Evolutionary conservation across 805 yeast species (phyloP).

Genomic region (Yarrowia bubula): DNA sequence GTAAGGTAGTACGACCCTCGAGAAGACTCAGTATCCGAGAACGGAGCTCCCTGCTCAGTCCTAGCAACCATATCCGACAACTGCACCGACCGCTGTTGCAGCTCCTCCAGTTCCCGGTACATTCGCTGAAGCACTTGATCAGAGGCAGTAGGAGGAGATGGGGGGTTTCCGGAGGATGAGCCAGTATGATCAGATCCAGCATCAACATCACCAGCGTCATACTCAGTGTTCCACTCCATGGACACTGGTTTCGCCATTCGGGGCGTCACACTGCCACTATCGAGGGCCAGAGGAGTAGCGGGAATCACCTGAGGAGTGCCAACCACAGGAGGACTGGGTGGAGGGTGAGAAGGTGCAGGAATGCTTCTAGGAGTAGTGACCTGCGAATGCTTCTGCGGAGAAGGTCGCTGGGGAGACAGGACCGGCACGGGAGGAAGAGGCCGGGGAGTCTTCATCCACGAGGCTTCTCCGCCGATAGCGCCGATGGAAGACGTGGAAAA

Average conservation of each 20-base stretch:
- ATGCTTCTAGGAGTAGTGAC: neutral
- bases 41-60: neutral
- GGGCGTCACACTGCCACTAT: too few species aligned
- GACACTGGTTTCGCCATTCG: neutral
- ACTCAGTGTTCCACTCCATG: neutral
- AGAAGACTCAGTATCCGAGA: slow-evolving; percentile 1
- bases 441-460: slow-evolving; percentile 17
- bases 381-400: neutral
- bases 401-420: neutral
- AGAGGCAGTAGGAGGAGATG: slow-evolving; percentile 9
- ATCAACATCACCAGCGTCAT: neutral
- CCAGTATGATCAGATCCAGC: neutral
- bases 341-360: slow-evolving; percentile 20
- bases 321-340: neutral
- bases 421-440: slow-evolving; percentile 20
- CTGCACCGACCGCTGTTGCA: slow-evolving; percentile 31
- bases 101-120: slow-evolving; percentile 33
- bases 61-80: slow-evolving; percentile 30
- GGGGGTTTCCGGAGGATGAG: slow-evolving; percentile 3
- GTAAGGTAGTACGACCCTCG: neutral
- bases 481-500: neutral
- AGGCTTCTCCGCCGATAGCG: neutral
- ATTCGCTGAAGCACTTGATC: slow-evolving; percentile 32
- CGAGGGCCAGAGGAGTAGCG: neutral
- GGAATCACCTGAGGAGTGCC: neutral